These are phyloP conservation scores for Caloboletus inedulis DNA, from an alignment of 1,284 basidiomycete species.

Conservation along the genomic window DNA sequence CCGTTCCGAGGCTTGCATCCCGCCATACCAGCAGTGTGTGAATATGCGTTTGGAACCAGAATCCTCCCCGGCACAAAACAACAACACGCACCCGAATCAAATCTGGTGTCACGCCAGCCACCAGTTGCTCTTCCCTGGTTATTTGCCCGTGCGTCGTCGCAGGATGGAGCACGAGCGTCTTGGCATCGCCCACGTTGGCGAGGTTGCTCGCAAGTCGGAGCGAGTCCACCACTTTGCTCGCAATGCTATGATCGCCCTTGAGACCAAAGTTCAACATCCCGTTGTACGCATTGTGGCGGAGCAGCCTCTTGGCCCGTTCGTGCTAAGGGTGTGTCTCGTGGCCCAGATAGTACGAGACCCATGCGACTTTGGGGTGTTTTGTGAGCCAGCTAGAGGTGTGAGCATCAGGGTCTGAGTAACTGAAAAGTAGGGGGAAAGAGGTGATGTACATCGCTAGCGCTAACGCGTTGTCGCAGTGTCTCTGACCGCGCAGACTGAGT, in stretches of 20 bases:
- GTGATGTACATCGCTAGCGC: conserved; percentile 58
- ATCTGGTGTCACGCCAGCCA: conserved; percentile 77
- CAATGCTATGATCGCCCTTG: conserved; percentile 60
- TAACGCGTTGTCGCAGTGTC: conserved; percentile 76
- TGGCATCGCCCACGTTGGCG: conserved; percentile 79
- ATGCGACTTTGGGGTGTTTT: conserved; percentile 66
- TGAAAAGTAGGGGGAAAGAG: background rate
- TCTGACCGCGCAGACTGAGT: conserved; percentile 72
- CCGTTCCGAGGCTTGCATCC: conserved; percentile 61
- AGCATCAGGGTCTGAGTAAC: background rate
- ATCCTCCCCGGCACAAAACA: background rate
- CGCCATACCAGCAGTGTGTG: background rate
- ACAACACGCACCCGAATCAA: conserved; percentile 63
- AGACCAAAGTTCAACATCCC: conserved; percentile 84
- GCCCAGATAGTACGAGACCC: conserved; percentile 86
- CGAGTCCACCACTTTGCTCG: conserved; percentile 70
- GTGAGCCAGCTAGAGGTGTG: conserved; percentile 54
- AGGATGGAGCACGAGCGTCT: conserved; percentile 83
- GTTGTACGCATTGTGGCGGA: conserved; percentile 63
- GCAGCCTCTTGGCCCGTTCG: conserved; percentile 54
- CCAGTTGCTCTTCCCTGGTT: conserved; percentile 61
- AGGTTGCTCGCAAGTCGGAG: conserved; percentile 74
- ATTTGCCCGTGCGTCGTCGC: conserved; percentile 85
- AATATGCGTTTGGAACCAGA: background rate
- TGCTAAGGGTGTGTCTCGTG: conserved; percentile 66